These are phyloP conservation scores for Huntiella decipiens DNA, from an alignment of 2,329 filamentous ascomycete species.

Conservation along the genomic window DNA sequence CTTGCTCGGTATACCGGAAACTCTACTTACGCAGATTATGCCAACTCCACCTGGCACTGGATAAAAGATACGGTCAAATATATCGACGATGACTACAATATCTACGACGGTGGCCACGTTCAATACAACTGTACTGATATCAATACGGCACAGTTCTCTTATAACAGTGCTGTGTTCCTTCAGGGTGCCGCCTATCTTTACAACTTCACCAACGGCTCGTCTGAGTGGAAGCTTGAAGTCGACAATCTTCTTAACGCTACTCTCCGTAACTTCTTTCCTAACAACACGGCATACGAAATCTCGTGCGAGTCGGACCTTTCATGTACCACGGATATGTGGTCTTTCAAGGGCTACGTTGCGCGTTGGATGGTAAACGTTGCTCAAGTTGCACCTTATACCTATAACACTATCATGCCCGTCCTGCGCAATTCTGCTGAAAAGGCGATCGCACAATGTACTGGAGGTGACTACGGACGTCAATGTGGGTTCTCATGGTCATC, in stretches of 20 bases:
- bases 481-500: conserved; percentile 38
- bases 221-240: conserved; percentile 32
- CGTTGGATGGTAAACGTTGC: conserved; percentile 35
- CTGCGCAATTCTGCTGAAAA: conserved; percentile 33
- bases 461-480: conserved; percentile 25
- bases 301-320: conserved; percentile 35
- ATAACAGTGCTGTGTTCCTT: conserved; percentile 33
- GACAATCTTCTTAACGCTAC: conserved; percentile 30
- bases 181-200: conserved; percentile 40
- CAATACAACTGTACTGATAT: conserved; percentile 31
- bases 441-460: conserved; percentile 35
- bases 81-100: conserved; percentile 36
- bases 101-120: conserved; percentile 38
- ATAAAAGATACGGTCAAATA: conserved; percentile 24
- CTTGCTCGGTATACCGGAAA: conserved; percentile 54
- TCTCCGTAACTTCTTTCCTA: conserved; percentile 28
- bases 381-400: conserved; percentile 34
- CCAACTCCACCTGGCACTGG: conserved; percentile 39
- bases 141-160: conserved; percentile 34
- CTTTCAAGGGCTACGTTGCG: conserved; percentile 42
- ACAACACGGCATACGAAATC: conserved; percentile 40
- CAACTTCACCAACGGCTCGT: conserved; percentile 22
- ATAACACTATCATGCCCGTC: conserved; percentile 29
- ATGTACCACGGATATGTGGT: conserved; percentile 44
- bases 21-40: conserved; percentile 41